A percentile compares a stretch with the other conserved stretches of the same genome.
phyloP scores from a whole-genome alignment of 768 basidiomycete genomes.

The Hemileccinum rubropunctum region DNA sequence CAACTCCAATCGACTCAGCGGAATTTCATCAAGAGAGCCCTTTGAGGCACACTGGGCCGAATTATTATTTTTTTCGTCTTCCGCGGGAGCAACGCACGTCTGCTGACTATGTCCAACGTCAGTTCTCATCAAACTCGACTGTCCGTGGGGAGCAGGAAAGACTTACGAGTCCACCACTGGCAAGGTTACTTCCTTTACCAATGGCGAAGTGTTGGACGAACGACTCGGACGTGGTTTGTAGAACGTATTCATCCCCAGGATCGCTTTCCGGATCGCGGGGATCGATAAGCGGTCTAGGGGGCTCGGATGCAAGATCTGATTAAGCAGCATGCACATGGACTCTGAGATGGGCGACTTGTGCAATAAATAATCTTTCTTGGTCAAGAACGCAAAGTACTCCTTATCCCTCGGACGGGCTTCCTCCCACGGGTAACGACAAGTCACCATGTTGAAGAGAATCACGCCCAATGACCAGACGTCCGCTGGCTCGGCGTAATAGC shows the following conservation, averaged over 20 bases:
- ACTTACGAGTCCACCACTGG: slow-evolving; percentile 15
- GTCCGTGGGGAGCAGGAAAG: background rate
- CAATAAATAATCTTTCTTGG: background rate
- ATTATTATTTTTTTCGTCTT: too few relatives aligned
- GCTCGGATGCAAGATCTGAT: slow-evolving; percentile 14
- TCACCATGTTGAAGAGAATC: slow-evolving; percentile 82
- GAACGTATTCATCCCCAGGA: slow-evolving; percentile 13
- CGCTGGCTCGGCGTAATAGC: slow-evolving; percentile 20
- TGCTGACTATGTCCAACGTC: too few relatives aligned
- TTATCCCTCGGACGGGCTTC: slow-evolving; percentile 4
- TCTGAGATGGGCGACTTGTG: slow-evolving; percentile 9
- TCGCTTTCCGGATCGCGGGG: slow-evolving; percentile 15
- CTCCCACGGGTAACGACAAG: slow-evolving; percentile 37
- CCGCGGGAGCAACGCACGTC: too few relatives aligned
- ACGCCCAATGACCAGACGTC: slow-evolving; percentile 78
- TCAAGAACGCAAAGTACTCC: slow-evolving; percentile 3
- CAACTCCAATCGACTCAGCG: too few relatives aligned
- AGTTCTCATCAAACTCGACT: background rate
- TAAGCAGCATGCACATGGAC: slow-evolving; percentile 4
- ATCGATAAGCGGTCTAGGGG: slow-evolving; percentile 15
- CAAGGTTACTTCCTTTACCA: background rate
- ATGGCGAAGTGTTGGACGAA: background rate
- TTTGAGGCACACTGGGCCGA: too few relatives aligned
- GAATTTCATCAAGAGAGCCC: too few relatives aligned
- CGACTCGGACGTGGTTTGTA: background rate